These are phyloP conservation scores for Mycosphaerelloides madeirae DNA, from an alignment of 2,329 filamentous ascomycete species.

Conservation along the genomic window DNA sequence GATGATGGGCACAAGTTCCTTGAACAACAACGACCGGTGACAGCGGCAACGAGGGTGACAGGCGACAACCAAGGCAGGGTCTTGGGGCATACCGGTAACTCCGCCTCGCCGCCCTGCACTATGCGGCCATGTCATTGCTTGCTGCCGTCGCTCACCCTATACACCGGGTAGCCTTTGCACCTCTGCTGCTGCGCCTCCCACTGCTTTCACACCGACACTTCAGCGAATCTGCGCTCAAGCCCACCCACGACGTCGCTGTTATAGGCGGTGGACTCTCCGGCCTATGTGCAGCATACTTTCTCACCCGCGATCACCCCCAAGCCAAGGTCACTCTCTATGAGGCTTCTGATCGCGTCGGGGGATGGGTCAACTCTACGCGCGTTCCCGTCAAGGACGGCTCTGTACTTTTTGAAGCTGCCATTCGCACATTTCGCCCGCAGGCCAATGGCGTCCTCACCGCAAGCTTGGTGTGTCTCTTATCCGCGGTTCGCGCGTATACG, in stretches of 20 bases:
- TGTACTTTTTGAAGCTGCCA: constrained; percentile 77
- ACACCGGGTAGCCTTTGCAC: too few relatives aligned
- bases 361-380: constrained; percentile 71
- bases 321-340: constrained; percentile 80
- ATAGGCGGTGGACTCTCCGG: constrained; percentile 81
- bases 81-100: too few relatives aligned
- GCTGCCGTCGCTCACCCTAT: too few relatives aligned
- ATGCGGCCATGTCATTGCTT: too few relatives aligned
- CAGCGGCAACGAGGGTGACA: too few relatives aligned
- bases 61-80: too few relatives aligned
- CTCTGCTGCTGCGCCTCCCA: constrained; percentile 1
- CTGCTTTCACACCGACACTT: constrained; percentile 4
- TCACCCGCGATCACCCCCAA: constrained; percentile 62
- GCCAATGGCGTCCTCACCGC: constrained; percentile 61
- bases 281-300: constrained; percentile 70
- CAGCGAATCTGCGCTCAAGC: constrained; percentile 12
- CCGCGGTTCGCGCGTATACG: constrained; percentile 12
- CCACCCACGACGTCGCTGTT: constrained; percentile 53
- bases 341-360: constrained; percentile 63
- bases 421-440: constrained; percentile 65
- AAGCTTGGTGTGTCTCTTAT: constrained; percentile 57
- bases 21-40: too few relatives aligned
- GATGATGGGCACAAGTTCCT: too few relatives aligned
- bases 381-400: constrained; percentile 57
- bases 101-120: too few relatives aligned